A percentile compares a stretch with the other conserved stretches of the same genome.
These are phyloP conservation scores for Emergomyces africanus DNA, from an alignment of 2,329 filamentous ascomycete genomes.

Conservation along the genomic window DNA sequence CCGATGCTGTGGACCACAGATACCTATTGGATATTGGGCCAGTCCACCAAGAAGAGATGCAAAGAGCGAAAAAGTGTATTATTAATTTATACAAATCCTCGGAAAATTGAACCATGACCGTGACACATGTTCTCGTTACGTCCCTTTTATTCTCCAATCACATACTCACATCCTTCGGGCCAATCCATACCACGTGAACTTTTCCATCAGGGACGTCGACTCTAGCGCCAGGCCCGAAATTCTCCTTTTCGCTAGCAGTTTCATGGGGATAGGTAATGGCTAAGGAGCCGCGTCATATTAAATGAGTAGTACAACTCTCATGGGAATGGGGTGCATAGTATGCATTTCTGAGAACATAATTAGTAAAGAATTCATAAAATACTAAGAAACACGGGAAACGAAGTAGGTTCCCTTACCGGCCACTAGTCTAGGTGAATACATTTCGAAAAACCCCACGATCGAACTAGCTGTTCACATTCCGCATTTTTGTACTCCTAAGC, in stretches of 20 bases:
- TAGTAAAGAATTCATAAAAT: not conserved
- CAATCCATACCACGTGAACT: conserved; percentile 50
- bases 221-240: conserved; percentile 41
- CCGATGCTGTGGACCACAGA: not conserved
- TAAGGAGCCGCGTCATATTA: conserved; percentile 44
- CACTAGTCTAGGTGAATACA: conserved; percentile 51
- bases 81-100: not conserved
- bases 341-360: conserved; percentile 33
- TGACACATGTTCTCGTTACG: not conserved
- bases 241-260: conserved; percentile 31
- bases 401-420: conserved; percentile 9
- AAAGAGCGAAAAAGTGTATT: too few species aligned
- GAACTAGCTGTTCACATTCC: conserved; percentile 43
- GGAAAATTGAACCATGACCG: not conserved
- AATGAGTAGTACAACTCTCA: conserved; percentile 43
- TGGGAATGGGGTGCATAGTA: conserved; percentile 50
- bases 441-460: conserved; percentile 45
- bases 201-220: conserved; percentile 46
- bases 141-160: conserved; percentile 42
- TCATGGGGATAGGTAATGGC: conserved; percentile 48
- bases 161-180: conserved; percentile 45
- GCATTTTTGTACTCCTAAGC: conserved; percentile 3
- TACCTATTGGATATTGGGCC: too few species aligned
- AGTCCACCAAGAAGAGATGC: too few species aligned
- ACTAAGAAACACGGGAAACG: not conserved